Base-by-base conservation (phyloP, 768 basidiomycete species). In the Gautieria morchelliformis region DNA sequence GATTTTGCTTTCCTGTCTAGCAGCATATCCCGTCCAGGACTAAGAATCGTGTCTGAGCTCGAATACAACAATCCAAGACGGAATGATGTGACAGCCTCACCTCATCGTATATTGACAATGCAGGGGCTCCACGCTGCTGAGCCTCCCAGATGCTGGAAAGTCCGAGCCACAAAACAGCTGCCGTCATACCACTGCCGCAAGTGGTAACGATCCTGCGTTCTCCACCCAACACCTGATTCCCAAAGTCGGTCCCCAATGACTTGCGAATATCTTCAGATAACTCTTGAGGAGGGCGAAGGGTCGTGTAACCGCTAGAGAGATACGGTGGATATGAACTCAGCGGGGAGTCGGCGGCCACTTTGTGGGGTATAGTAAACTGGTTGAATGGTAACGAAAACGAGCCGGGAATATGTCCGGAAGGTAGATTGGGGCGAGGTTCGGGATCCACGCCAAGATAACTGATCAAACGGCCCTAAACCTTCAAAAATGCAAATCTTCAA, bases 101-200 rank as follows among this genome's bases (percentile, higher is more conserved):
- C 82, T 99, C 96, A 63, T 99, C 96, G 66, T 98, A 99, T 11
- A 98, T 69, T n/a, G 79, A 80, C 41, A 87, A 11, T 19, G 22
- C 6, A 27, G 30, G 32, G 11, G 24, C 19, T 3, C 22, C 19
- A 73, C 22, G 74, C 72, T 53, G 78, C 69, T 5, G 80, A 79
- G 14, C 82, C 84, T 47, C 93, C 64, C 39, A 87, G 64, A 67
- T 87, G 81, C 60, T 96, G 74, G n/a, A 47, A 37, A 57, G 46
- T 15, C 91, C 93, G 58, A 97, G 76, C 94, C 96, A 97, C 6
- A 97, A 75, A 14, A 97, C 75, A 3, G 81, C 90, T 11, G 95
- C 95, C n/a, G 94, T 96, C 95, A 99, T 97, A 45, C 95, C 95
- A 66, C 91, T 95, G 52, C 95, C 95, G 72, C 95, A 99, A 58